phyloP scores from a whole-genome alignment of 192 early-diverging fungal species.

The Geosiphon pyriformis region DNA sequence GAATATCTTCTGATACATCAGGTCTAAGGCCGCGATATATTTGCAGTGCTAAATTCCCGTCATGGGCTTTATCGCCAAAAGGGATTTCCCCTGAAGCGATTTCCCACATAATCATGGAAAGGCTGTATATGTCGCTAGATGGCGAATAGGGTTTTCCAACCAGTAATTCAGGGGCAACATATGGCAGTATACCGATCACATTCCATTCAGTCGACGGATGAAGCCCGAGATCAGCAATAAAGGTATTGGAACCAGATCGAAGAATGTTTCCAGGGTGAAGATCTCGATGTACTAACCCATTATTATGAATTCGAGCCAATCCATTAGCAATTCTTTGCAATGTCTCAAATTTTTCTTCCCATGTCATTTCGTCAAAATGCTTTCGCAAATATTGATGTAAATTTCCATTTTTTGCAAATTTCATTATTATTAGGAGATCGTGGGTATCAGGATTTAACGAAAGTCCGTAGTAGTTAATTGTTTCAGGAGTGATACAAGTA shows the following conservation, averaged over 20 bases:
- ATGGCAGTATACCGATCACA: neutral
- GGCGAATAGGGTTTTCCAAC: neutral
- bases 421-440: constrained; percentile 3
- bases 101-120: constrained; percentile 9
- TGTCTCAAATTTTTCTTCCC: neutral
- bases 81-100: constrained; percentile 6
- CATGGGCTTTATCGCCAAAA: constrained; percentile 1
- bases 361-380: neutral
- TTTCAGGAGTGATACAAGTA: neutral
- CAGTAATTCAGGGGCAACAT: constrained; percentile 1
- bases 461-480: neutral
- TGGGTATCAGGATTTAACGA: neutral
- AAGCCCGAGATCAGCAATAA: neutral
- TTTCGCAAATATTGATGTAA: neutral
- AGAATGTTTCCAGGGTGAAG: constrained; percentile 10
- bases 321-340: constrained; percentile 1
- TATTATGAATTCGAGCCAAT: neutral
- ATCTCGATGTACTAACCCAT: constrained; percentile 2
- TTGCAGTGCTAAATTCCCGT: neutral
- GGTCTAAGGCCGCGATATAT: neutral
- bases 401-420: constrained; percentile 8
- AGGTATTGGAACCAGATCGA: neutral
- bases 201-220: neutral
- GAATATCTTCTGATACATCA: neutral
- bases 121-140: neutral